Evolutionary conservation across 768 basidiomycete genomes (phyloP).

Genomic region (Suillus bovinus): DNA sequence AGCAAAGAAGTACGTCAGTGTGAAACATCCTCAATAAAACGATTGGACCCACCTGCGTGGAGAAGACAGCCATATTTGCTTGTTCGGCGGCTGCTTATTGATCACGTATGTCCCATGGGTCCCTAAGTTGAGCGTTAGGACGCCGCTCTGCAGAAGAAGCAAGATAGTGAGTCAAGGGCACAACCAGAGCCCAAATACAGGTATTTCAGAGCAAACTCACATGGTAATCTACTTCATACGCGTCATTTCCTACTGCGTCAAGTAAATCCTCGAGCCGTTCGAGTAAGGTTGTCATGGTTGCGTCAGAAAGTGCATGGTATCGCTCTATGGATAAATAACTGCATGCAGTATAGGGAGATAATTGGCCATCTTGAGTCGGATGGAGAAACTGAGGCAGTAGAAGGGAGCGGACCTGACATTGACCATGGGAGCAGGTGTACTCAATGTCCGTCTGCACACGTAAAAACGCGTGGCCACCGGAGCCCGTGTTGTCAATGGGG

Average conservation of each 20-base stretch:
- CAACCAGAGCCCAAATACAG: neutral
- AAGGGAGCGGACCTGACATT: slow-evolving; percentile 47
- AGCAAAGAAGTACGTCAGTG: neutral
- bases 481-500: neutral
- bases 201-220: slow-evolving; percentile 43
- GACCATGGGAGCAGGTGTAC: slow-evolving; percentile 59
- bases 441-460: slow-evolving; percentile 26
- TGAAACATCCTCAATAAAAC: slow-evolving; percentile 2
- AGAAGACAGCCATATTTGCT: slow-evolving; percentile 95
- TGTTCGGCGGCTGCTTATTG: slow-evolving; percentile 97
- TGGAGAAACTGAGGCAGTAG: neutral
- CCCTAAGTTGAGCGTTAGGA: slow-evolving; percentile 79
- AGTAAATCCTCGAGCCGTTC: slow-evolving; percentile 73
- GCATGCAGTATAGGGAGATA: neutral
- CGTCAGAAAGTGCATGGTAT: slow-evolving; percentile 75
- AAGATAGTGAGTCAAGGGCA: neutral
- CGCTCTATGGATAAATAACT: slow-evolving; percentile 58
- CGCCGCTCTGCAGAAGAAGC: slow-evolving; percentile 66
- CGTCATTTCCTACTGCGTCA: slow-evolving; percentile 54
- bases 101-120: slow-evolving; percentile 87
- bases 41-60: slow-evolving; percentile 65
- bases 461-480: slow-evolving; percentile 6
- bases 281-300: slow-evolving; percentile 74
- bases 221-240: slow-evolving; percentile 86
- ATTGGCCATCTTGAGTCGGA: slow-evolving; percentile 1